Conservation (phyloP, 169 alveolate species). For the Plasmodium gonderi region DNA sequence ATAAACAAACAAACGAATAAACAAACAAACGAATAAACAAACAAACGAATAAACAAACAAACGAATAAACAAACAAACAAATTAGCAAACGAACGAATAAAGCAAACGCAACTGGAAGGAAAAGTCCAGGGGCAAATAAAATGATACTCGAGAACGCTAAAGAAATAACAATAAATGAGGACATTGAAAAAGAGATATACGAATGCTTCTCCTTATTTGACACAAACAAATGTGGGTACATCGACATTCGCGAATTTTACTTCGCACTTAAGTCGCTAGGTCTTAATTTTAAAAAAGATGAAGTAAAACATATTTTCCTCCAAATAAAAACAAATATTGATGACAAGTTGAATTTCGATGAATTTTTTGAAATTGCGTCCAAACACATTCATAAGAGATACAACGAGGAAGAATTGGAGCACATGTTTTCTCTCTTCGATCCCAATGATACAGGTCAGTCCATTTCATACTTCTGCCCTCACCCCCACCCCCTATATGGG, state of each 20-base stretch:
- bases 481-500: too few species aligned
- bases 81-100: background rate
- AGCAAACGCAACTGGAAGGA: background rate
- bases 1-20: too few species aligned
- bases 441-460: constrained; percentile 68
- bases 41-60: too few species aligned
- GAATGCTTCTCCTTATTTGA: constrained; percentile 73
- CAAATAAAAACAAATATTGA: constrained; percentile 42
- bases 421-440: constrained; percentile 53
- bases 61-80: too few species aligned
- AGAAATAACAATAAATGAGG: constrained; percentile 37
- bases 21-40: too few species aligned
- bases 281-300: constrained; percentile 69
- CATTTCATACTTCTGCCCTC: background rate
- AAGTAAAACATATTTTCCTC: constrained; percentile 50
- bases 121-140: background rate
- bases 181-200: constrained; percentile 53
- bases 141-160: constrained; percentile 21
- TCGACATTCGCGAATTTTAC: constrained; percentile 71
- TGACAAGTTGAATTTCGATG: constrained; percentile 66
- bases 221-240: constrained; percentile 72
- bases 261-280: constrained; percentile 70
- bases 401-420: constrained; percentile 58
- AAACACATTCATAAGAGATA: constrained; percentile 63
- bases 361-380: constrained; percentile 65